Conservation (phyloP, 495 filamentous ascomycete species). For the Diplogelasinospora grovesii region DNA sequence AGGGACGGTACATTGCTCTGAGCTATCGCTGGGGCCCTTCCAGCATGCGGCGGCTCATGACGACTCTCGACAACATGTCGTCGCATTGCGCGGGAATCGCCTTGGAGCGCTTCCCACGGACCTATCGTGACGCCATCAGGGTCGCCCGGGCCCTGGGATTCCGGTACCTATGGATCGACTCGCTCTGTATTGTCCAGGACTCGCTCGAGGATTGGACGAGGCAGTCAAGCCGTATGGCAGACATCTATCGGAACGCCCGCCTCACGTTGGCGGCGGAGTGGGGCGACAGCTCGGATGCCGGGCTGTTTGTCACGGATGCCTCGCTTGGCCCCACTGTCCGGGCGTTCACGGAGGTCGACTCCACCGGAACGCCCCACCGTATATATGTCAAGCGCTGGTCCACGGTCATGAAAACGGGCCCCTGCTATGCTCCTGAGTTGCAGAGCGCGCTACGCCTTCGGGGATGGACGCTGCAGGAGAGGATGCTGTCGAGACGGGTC, state of each 20-base stretch:
- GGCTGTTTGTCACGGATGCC: too few species aligned
- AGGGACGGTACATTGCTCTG: too few species aligned
- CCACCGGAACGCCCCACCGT: neutral
- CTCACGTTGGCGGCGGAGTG: slow-evolving; percentile 25
- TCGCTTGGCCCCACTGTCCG: slow-evolving; percentile 8
- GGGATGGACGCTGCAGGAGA: slow-evolving; percentile 34
- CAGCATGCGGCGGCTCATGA: too few species aligned
- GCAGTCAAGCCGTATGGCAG: slow-evolving; percentile 28
- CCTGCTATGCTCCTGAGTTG: too few species aligned
- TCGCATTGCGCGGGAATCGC: too few species aligned
- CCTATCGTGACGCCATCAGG: slow-evolving; percentile 17
- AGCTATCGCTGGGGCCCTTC: too few species aligned
- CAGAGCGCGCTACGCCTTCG: too few species aligned
- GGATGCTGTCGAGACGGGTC: slow-evolving; percentile 25
- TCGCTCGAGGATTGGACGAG: slow-evolving; percentile 18
- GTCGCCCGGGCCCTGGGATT: slow-evolving; percentile 12
- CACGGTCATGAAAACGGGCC: slow-evolving; percentile 17
- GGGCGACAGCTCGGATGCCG: too few species aligned
- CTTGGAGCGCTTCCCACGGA: slow-evolving; percentile 10
- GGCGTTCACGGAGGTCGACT: slow-evolving; percentile 9
- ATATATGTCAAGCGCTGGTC: slow-evolving; percentile 20
- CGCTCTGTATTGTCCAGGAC: slow-evolving; percentile 16
- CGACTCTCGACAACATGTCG: too few species aligned
- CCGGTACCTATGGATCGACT: slow-evolving; percentile 12
- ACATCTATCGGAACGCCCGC: slow-evolving; percentile 22